These are phyloP conservation scores for Lotmaria passim DNA, from an alignment of 208 protist genomes.

Conservation along the genomic window DNA sequence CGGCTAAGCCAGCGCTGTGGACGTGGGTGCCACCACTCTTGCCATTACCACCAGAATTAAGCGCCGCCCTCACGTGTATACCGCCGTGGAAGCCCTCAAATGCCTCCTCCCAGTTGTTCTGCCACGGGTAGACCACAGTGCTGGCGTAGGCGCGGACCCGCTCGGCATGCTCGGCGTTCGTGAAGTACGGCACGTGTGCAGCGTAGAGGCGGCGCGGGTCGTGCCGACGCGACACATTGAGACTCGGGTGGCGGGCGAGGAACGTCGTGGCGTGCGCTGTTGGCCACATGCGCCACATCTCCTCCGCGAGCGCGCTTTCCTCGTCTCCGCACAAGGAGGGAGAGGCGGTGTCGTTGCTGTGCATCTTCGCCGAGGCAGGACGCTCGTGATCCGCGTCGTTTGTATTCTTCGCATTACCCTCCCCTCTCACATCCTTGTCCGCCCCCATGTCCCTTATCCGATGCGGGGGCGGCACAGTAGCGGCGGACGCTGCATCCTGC, in stretches of 20 bases:
- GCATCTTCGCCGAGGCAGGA: no score
- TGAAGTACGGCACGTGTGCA: slow-evolving; percentile 13
- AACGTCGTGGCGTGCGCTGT: slow-evolving; percentile 5
- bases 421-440: no score
- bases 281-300: not conserved
- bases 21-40: not conserved
- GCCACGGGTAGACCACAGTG: slow-evolving; percentile 38
- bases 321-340: not conserved
- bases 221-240: slow-evolving; percentile 21
- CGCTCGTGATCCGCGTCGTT: no score
- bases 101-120: slow-evolving; percentile 8
- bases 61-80: not conserved
- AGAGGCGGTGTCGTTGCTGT: no score
- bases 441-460: no score
- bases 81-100: not conserved
- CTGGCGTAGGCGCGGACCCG: slow-evolving; percentile 30
- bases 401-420: no score
- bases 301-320: not conserved
- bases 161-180: slow-evolving; percentile 31
- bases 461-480: no score
- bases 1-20: not conserved
- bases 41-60: no score
- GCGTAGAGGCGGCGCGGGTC: slow-evolving; percentile 21
- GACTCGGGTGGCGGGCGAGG: not conserved
- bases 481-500: no score